Evolutionary conservation across 169 alveolate genomes (phyloP), one percentile per base, ranked within the genome.

Genomic region (Sarcocystis neurona): DNA sequence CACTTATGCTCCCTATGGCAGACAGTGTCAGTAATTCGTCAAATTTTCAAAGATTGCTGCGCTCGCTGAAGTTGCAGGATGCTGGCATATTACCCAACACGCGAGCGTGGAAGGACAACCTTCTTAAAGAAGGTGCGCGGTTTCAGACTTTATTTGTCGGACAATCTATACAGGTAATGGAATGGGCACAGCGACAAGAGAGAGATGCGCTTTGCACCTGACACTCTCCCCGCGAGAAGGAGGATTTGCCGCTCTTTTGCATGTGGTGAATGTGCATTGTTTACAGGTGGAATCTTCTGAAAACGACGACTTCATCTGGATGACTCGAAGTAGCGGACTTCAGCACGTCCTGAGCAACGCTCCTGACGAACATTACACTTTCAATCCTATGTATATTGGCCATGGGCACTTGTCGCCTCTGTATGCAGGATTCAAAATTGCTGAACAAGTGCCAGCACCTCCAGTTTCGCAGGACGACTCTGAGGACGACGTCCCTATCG

Each of bases 251-350:
- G 30, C 34, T 37, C 12, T 18, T 8, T 68, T 0, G 5, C 44
- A 6, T 70, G 10, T n/a, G 32, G 2, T 70, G 32, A 18, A 30
- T 34, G n/a, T 6, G 43, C 39, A n/a, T n/a, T 23, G n/a, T n/a
- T 70, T 4, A 41, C 82, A 63, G 89, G 89, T 63, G 8, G 89
- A 84, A 53, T 68, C 74, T 20, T 66, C 41, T 18, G 87, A 48
- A 15, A 70, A 63, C 43, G 82, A 82, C 8, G 75, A 46, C 1
- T 46, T 30, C 56, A 2, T 84, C 48, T 70, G 44, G n/a, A 84
- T 84, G 89, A 58, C 89, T 32, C 79, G 89, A 8, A 84, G 89
- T 50, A 84, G 89, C 82, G 89, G 80, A 23, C 60, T 72, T 2
- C 56, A 84, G 41, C 89, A 84, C 41, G 48, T 84, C 1, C 48